Evolutionary conservation across 495 filamentous ascomycete species (phyloP).

Genomic region (Monascus purpureus): DNA sequence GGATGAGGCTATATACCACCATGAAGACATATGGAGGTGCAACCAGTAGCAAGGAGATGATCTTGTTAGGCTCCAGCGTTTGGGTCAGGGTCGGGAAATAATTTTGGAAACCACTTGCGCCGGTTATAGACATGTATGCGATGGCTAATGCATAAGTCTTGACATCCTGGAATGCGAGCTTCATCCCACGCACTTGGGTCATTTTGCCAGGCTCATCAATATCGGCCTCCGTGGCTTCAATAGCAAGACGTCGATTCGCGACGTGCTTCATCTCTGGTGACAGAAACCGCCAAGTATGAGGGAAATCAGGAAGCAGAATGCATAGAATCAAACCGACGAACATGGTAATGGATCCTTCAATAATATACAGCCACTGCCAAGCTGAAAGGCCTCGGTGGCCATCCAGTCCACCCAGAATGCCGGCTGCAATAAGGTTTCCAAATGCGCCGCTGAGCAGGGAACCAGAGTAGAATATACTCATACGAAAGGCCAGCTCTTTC

Average conservation of each 20-base stretch:
- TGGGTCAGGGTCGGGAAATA: constrained; percentile 38
- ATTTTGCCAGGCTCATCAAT: constrained; percentile 33
- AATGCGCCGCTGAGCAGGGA: constrained; percentile 51
- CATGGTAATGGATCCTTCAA: constrained; percentile 30
- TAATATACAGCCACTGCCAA: constrained; percentile 42
- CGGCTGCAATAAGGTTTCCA: constrained; percentile 47
- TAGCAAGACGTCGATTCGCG: constrained; percentile 33
- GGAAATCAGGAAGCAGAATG: constrained; percentile 35
- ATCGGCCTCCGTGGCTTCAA: constrained; percentile 34
- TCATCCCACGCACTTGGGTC: constrained; percentile 34
- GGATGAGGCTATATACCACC: constrained; percentile 32
- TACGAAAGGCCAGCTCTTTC: constrained; percentile 42
- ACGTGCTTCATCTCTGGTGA: constrained; percentile 34
- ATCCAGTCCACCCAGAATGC: constrained; percentile 30
- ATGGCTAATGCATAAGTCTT: constrained; percentile 37
- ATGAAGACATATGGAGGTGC: constrained; percentile 43
- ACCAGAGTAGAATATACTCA: constrained; percentile 53
- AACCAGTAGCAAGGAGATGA: constrained; percentile 33
- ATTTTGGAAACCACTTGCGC: constrained; percentile 39
- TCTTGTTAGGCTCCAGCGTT: constrained; percentile 27
- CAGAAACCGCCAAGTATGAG: constrained; percentile 32
- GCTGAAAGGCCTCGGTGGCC: constrained; percentile 26
- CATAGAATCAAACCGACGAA: constrained; percentile 25
- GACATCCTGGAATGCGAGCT: constrained; percentile 36
- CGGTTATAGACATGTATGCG: constrained; percentile 37